These are phyloP conservation scores for Solanum chmielewskii DNA, from an alignment of 257 asterid genomes.

Conservation along the genomic window DNA sequence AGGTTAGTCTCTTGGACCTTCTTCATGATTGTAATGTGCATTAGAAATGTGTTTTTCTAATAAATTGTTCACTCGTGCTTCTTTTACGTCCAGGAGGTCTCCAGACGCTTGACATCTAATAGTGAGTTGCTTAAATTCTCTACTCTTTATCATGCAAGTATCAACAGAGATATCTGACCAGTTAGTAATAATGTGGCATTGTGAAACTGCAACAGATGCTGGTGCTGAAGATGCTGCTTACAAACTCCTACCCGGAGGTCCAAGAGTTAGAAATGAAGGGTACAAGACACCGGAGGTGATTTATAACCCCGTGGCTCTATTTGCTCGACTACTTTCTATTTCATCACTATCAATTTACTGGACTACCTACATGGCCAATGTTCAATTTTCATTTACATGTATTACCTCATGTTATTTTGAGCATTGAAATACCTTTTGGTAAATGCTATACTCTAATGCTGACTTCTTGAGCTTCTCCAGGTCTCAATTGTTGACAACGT, in stretches of 20 bases:
- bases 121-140: constrained; percentile 19
- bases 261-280: constrained; percentile 14
- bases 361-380: neutral
- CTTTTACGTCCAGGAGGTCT: constrained; percentile 24
- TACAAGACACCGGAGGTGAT: constrained; percentile 27
- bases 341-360: neutral
- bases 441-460: neutral
- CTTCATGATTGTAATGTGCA: neutral
- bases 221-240: constrained; percentile 23
- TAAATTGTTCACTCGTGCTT: neutral
- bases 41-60: neutral
- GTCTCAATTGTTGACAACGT: constrained; percentile 31
- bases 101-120: constrained; percentile 20
- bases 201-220: constrained; percentile 6
- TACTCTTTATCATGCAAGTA: neutral
- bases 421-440: neutral
- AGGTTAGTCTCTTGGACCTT: constrained; percentile 7
- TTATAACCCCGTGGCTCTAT: neutral
- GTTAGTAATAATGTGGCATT: neutral
- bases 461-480: constrained; percentile 8
- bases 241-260: constrained; percentile 31
- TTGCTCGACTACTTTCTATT: neutral
- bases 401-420: neutral
- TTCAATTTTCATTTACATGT: neutral
- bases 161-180: neutral